Base-by-base conservation (phyloP, 352 stramenopile species). In the Detonula confervacea region DNA sequence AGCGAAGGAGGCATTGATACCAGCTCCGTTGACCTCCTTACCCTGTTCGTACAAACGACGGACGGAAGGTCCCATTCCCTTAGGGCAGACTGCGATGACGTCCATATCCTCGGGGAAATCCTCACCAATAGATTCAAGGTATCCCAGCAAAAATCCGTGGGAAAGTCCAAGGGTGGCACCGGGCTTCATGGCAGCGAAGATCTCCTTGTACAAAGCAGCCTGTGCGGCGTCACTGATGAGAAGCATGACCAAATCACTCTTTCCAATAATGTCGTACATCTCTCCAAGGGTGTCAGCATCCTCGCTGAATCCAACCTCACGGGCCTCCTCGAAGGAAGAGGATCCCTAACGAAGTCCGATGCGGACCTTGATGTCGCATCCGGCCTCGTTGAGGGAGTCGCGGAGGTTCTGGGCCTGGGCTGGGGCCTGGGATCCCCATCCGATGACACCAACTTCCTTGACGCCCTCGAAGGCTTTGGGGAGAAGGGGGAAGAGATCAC, bases 31-130 rank as follows among this genome's bases (percentile, higher is more conserved):
- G 9, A 98, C 95, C 49, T 97, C 96, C 94, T 98, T 98, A 72
- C 96, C 97, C 89, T 99, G 97, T 86, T 98, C 97, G 82, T 99
- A 99, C 33, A 99, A 89, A 83, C 97, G 95, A 81, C 97, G 96
- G 52, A 99, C 97, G 39, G 91, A 97, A 24, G 95, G 95, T 56
- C 97, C 97, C 97, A 99, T 99, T 80, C 97, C 97, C 93, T 99
- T 99, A 75, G 97, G 97, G 67, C 96, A 97, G 52, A 98, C 97
- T 79, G 97, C 97, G 83, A 99, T 97, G n/a, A 99, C 97, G 90
- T 98, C 98, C 79, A 98, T 97, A 83, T 98, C 90, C 66, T 97
- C 93, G 16, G 97, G 96, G 92, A 99, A 99, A 22, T 80, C 84
- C 83, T 98, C 95, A 52, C 95, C 93, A 61, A 98, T 96, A 65